These are phyloP conservation scores for Seiridium unicorne DNA, from an alignment of 2,329 filamentous ascomycete species.

Conservation along the genomic window DNA sequence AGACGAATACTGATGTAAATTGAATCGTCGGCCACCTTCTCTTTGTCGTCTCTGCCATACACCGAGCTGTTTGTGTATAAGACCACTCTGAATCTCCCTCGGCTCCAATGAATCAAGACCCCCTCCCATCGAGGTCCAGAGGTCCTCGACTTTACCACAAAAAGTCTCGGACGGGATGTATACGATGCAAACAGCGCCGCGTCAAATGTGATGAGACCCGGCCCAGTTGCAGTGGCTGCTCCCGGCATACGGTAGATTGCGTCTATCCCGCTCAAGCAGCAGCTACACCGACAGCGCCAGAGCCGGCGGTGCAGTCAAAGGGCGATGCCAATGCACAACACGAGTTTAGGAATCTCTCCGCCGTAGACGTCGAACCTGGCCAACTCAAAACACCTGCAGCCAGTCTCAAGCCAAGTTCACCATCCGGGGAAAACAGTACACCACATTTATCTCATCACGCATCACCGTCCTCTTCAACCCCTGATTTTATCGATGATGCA, in stretches of 20 bases:
- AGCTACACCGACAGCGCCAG: neutral
- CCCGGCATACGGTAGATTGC: conserved; percentile 27
- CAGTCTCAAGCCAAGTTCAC: neutral
- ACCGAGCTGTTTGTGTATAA: neutral
- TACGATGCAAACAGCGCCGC: conserved; percentile 10
- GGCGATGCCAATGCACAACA: conserved; percentile 2
- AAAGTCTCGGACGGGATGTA: conserved; percentile 27
- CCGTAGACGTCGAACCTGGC: neutral
- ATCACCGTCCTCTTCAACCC: neutral
- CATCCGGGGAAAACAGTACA: conserved; percentile 13
- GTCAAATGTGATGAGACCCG: conserved; percentile 27
- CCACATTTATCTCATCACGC: neutral
- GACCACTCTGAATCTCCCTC: neutral
- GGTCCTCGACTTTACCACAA: conserved; percentile 32
- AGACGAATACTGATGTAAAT: neutral
- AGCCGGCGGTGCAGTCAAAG: neutral
- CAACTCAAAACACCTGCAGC: conserved; percentile 3
- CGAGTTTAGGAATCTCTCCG: neutral
- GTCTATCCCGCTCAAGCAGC: conserved; percentile 21
- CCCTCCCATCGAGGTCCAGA: neutral
- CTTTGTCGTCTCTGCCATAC: neutral
- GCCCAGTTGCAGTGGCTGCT: conserved; percentile 27
- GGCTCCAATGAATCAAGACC: neutral
- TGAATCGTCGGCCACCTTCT: neutral
- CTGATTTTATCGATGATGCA: neutral